These are phyloP conservation scores for Carex myosuroides DNA, from an alignment of 176 grass and related monocot genomes.

Conservation along the genomic window DNA sequence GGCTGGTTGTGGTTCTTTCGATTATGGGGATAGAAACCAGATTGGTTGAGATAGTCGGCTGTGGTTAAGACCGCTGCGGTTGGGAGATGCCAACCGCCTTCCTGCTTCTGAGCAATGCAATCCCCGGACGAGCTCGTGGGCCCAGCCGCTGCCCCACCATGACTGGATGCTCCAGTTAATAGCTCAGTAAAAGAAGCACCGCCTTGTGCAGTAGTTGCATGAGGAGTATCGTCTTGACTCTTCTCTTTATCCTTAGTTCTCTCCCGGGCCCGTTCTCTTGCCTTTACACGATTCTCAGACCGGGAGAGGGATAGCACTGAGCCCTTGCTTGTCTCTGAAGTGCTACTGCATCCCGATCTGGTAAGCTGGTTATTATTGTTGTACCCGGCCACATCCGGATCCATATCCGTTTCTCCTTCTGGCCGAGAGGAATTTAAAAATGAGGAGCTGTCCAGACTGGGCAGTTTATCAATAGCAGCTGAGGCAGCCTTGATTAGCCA, in stretches of 20 bases:
- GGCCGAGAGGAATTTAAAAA: conserved; percentile 16
- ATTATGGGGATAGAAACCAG: conserved; percentile 6
- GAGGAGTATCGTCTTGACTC: conserved; percentile 29
- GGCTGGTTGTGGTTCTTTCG: conserved; percentile 10
- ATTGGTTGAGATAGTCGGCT: conserved; percentile 28
- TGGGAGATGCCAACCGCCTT: neutral
- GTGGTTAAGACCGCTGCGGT: conserved; percentile 21
- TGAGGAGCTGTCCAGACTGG: conserved; percentile 31
- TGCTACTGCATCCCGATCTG: conserved; percentile 64
- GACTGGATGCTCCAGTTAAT: conserved; percentile 34
- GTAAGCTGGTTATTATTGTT: conserved; percentile 27
- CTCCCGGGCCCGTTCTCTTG: conserved; percentile 50
- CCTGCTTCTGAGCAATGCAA: conserved; percentile 4
- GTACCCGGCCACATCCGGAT: conserved; percentile 15
- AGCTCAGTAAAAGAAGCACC: conserved; percentile 69
- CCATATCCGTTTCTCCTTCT: neutral
- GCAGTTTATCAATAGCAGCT: conserved; percentile 59
- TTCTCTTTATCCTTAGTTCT: conserved; percentile 35
- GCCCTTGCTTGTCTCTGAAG: conserved; percentile 80
- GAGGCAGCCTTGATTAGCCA: conserved; percentile 83
- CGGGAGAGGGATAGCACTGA: conserved; percentile 67
- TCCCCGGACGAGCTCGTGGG: neutral
- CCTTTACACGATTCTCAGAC: conserved; percentile 66
- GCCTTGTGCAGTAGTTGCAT: conserved; percentile 29
- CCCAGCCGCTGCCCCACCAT: neutral